Percentiles rank a stretch among this genome's conserved stretches.
These are phyloP conservation scores for Hymenoscyphus infarciens DNA, from an alignment of 2,329 filamentous ascomycete species.

Conservation along the genomic window DNA sequence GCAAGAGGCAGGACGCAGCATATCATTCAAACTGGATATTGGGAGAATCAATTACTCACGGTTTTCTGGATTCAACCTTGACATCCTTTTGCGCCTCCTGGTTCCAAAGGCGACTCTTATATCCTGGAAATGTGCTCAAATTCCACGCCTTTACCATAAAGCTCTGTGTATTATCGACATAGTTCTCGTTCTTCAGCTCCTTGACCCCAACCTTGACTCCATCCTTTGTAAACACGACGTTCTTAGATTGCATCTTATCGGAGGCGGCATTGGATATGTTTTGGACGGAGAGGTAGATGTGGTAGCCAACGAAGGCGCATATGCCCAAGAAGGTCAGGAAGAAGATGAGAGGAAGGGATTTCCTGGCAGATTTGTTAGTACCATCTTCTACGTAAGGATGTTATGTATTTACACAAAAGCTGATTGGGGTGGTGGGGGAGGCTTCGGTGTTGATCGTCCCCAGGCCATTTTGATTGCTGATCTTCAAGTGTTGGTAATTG, in stretches of 20 bases:
- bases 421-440: constrained; percentile 34
- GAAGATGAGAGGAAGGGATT: constrained; percentile 65
- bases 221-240: constrained; percentile 72
- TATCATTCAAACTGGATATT: neutral
- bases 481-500: neutral
- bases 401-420: constrained; percentile 32
- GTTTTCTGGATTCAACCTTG: constrained; percentile 31
- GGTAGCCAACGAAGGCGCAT: constrained; percentile 64
- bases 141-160: constrained; percentile 66
- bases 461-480: constrained; percentile 34
- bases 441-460: constrained; percentile 30
- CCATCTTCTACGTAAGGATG: neutral
- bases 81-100: constrained; percentile 23
- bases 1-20: neutral
- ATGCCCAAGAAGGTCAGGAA: constrained; percentile 55
- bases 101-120: constrained; percentile 39
- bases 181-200: constrained; percentile 63
- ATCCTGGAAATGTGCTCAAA: constrained; percentile 39
- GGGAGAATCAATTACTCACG: constrained; percentile 23
- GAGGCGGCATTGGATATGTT: constrained; percentile 64
- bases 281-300: constrained; percentile 65
- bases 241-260: constrained; percentile 70
- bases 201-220: constrained; percentile 70
- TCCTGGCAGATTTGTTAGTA: constrained; percentile 27
- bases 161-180: constrained; percentile 70